Base-by-base conservation (phyloP, 1,284 basidiomycete species). In the Apiotrichum siamense region DNA sequence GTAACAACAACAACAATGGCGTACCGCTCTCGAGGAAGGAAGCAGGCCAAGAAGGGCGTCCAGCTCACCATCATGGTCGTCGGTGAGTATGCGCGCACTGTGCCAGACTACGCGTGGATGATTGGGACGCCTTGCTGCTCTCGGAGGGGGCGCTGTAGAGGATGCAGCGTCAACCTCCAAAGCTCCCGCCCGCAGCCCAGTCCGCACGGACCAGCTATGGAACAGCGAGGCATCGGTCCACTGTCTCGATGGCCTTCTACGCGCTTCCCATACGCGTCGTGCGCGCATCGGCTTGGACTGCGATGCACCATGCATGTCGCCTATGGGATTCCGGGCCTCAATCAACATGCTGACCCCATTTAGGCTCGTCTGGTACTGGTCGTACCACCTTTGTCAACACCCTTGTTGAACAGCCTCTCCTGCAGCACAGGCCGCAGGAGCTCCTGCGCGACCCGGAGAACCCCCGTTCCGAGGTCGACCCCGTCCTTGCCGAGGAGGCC, bases 301-400 rank as follows among this genome's bases (percentile, higher is more conserved):
- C 18, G 39, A 41, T 27, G 39, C 39, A 25, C 24, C 29, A 17
- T 17, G 29, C 29, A 31, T 31, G 29, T n/a, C n/a, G n/a, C n/a
- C n/a, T n/a, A n/a, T n/a, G n/a, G n/a, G n/a, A n/a, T n/a, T n/a
- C n/a, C n/a, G n/a, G n/a, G n/a, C n/a, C n/a, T n/a, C n/a, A n/a
- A n/a, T n/a, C n/a, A n/a, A 20, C 37, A 36, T 23, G 21, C 24
- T 41, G 21, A 45, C 2, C 12, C 15, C 20, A 33, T 20, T 5
- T 57, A 75, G 93, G 92, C 78, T 87, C 90, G 50, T 94, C 91
- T 72, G 93, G 93, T 45, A 92, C 90, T 52, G 93, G 93, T 50
- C 87, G 92, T 53, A 97, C 93, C 54, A 97, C 93, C 47, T 97
- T 97, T 70, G 90, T 97, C 70, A 97, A 97, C 79, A 97, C 92